Evolutionary conservation across 352 stramenopile species (phyloP).

Genomic region (Phytophthora boehmeriae): DNA sequence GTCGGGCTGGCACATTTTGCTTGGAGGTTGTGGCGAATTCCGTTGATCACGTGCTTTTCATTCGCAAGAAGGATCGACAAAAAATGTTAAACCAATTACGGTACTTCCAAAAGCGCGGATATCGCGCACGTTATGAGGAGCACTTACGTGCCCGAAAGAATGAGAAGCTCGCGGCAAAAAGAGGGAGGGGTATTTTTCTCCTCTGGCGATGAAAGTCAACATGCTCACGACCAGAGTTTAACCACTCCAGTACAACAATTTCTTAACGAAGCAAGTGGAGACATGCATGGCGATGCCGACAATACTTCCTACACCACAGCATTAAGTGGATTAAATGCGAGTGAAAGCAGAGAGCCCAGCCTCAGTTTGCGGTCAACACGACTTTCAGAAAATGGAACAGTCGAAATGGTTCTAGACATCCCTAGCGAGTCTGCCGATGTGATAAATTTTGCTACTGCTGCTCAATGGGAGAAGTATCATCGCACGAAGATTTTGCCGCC

Average conservation of each 20-base stretch:
- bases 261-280: conserved; percentile 3
- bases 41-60: conserved; percentile 35
- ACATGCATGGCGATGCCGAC: conserved; percentile 11
- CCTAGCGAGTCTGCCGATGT: conserved; percentile 22
- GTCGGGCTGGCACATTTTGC: conserved; percentile 24
- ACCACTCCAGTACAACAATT: conserved; percentile 6
- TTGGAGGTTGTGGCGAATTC: conserved; percentile 22
- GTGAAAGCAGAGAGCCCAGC: background rate
- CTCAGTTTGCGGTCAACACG: conserved; percentile 16
- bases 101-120: conserved; percentile 8
- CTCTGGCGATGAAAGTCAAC: background rate
- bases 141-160: conserved; percentile 22
- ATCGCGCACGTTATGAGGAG: conserved; percentile 16
- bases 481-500: background rate
- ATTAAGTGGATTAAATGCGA: background rate
- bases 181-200: conserved; percentile 6
- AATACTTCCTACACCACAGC: background rate
- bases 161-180: conserved; percentile 15
- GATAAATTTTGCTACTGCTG: conserved; percentile 14
- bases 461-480: conserved; percentile 30
- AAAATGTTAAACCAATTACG: conserved; percentile 25
- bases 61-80: conserved; percentile 20
- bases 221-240: background rate
- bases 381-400: conserved; percentile 13
- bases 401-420: conserved; percentile 25